Base-by-base conservation (phyloP, 495 filamentous ascomycete genomes). In the Astrothelium subdiscretum region DNA sequence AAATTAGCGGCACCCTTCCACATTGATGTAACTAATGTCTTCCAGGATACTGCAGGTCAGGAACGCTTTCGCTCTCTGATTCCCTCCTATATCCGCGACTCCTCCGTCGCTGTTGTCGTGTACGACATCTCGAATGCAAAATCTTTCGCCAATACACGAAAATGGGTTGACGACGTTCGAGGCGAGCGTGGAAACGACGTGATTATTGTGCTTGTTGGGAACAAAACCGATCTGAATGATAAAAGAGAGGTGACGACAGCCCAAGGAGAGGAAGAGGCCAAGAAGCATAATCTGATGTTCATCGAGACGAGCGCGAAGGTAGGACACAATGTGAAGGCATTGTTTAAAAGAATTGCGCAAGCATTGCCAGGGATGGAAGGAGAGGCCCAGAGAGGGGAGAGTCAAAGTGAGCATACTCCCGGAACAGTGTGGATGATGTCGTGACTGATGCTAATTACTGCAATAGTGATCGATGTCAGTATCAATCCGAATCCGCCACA, bases 81-180 rank as follows among this genome's bases (percentile, higher is more conserved):
- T 65, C 94, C 94, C 32, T 96, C 91, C 18, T 98, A 98, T 77
- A 98, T 98, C 67, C 90, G 94, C 67, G 94, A 98, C 78, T 95
- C 89, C 18, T 91, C 86, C 70, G 94, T 98, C 60, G 94, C 94
- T 20, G 94, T 98, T 44, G 94, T 98, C 22, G 94, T 98, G 58
- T 98, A 98, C 78, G 94, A 98, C 76, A 94, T 97, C 68, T 94
- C 92, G n/a, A 94, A 83, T 83, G 84, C 87, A 63, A 96, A 96
- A 73, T 92, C 89, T 62, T 98, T 98, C 81, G 86, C 94, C 71
- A 96, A 98, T 75, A 97, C 94, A 29, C 82, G 90, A 64, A 98
- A 98, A 85, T 98, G 94, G 94, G 94, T 98, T 58, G 94, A 98
- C 71, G 94, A 98, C 72, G 94, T 98, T 57, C 86, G 94, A 43